Evolutionary conservation across 192 early-diverging fungal genomes (phyloP).

Genomic region (Coemansia sp.): DNA sequence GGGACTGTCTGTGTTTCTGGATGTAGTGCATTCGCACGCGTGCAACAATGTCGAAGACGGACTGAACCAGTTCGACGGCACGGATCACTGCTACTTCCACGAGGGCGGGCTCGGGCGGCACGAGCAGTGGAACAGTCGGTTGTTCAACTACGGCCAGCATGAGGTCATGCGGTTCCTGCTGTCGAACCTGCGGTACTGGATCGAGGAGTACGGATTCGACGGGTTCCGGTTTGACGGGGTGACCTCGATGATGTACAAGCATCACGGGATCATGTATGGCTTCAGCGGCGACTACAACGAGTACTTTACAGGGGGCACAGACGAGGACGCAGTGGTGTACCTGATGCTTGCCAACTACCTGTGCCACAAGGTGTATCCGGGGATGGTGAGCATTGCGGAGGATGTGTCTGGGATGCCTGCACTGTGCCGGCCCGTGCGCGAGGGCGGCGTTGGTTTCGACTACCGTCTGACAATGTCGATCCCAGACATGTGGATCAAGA

Average conservation of each 20-base stretch:
- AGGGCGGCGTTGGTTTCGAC: constrained; percentile 96
- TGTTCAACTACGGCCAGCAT: constrained; percentile 94
- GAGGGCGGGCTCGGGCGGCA: constrained; percentile 80
- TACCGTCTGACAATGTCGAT: constrained; percentile 95
- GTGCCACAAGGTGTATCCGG: constrained; percentile 76
- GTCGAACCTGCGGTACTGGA: constrained; percentile 93
- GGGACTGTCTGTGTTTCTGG: constrained; percentile 86
- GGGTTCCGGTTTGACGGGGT: constrained; percentile 99
- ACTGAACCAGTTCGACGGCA: constrained; percentile 93
- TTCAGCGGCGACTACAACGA: constrained; percentile 93
- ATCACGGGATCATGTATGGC: constrained; percentile 92
- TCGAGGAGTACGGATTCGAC: constrained; percentile 87
- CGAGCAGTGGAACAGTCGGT: constrained; percentile 88
- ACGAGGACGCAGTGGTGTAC: constrained; percentile 84
- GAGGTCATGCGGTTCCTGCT: constrained; percentile 92
- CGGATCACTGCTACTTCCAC: constrained; percentile 97
- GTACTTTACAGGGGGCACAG: constrained; percentile 82
- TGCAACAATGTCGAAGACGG: constrained; percentile 95
- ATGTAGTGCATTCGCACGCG: constrained; percentile 96
- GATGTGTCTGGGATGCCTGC: constrained; percentile 99
- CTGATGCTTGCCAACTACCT: constrained; percentile 90
- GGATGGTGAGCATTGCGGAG: constrained; percentile 90
- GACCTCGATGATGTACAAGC: constrained; percentile 93
- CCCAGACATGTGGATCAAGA: constrained; percentile 99
- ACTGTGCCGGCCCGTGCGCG: constrained; percentile 71